A percentile compares a stretch with the other conserved stretches of the same genome.
Conservation (phyloP, 345 rosid genomes). For the Salix caprea region DNA sequence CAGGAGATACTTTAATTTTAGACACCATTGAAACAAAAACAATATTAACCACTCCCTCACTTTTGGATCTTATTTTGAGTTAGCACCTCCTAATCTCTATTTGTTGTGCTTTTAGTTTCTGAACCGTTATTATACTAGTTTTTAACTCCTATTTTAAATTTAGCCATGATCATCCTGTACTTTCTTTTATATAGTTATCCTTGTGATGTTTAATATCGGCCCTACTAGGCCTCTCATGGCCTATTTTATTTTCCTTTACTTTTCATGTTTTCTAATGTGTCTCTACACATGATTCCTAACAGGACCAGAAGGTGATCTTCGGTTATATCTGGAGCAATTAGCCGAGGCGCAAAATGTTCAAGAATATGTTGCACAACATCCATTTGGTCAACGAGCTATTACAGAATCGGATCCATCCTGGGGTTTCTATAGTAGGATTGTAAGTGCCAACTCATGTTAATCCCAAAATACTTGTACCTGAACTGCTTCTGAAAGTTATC, state of each 20-base stretch:
- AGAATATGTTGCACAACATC: conserved; percentile 57
- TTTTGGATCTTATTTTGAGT: not conserved
- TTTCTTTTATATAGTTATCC: not conserved
- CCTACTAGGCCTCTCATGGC: not conserved
- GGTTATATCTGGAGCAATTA: conserved; percentile 58
- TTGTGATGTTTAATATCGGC: not conserved
- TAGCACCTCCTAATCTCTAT: not conserved
- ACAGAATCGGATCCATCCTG: conserved; percentile 51
- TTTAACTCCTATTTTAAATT: not conserved
- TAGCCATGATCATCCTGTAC: not conserved
- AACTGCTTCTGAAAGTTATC: not conserved
- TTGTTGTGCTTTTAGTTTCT: not conserved
- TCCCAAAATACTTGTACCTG: not conserved
- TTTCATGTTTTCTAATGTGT: not conserved
- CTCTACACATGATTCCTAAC: conserved; percentile 2
- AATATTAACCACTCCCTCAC: not conserved
- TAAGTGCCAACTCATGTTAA: not conserved
- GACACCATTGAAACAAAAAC: not conserved
- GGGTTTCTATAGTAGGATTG: conserved; percentile 48
- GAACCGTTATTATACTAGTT: not conserved
- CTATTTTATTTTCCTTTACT: not conserved
- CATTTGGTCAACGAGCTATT: conserved; percentile 72
- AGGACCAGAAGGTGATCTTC: conserved; percentile 82
- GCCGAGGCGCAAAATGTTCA: conserved; percentile 53
- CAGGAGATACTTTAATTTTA: not conserved